Base-by-base conservation (phyloP, 2,329 filamentous ascomycete genomes). In the Periconia sp. region DNA sequence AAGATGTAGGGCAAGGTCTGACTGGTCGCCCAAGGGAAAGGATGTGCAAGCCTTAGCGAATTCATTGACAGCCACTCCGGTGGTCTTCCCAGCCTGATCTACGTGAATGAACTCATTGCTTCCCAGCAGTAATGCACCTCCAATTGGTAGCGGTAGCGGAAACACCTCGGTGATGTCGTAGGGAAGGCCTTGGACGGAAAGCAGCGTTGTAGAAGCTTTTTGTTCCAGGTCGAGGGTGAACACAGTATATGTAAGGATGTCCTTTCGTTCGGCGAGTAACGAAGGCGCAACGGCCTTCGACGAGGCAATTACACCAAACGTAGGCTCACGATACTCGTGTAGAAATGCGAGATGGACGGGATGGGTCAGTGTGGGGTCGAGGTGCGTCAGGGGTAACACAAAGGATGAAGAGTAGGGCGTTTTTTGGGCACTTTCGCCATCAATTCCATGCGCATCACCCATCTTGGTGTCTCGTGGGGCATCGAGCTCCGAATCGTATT, bases 311-410 rank as follows among this genome's bases (percentile, higher is more conserved):
- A 99, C 92, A 43, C 92, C 94, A 73, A 99, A 96, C 0, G 94
- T 99, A 10, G 94, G 92, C 71, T 97, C 94, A 69, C 94, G 86
- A 71, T 99, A 99, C 74, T 97, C 92, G 78, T 97, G 84, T 54
- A 99, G 77, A 70, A 99, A 99, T 41, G 89, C 86, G 63, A 99
- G 83, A 66, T 96, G 89, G 62, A 96, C 85, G 35, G 92, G 91
- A 71, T 96, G 88, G 47, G 92, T 84, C 57, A 99, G 80, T 52
- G 82, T 84, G 50, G 92, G 88, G 70, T 97, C 92, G 71, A 99
- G 80, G 61, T 91, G 84, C 39, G 92, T 90, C 54, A 97, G 79
- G 52, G 91, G 88, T 53, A 99, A 81, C 52, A 97, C 92, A 76
- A 97, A 99, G 43, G 94, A 97, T 23, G 91, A 82, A 59, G 85